Conservation (phyloP, 208 protist genomes). For the Leishmania lainsoni region DNA sequence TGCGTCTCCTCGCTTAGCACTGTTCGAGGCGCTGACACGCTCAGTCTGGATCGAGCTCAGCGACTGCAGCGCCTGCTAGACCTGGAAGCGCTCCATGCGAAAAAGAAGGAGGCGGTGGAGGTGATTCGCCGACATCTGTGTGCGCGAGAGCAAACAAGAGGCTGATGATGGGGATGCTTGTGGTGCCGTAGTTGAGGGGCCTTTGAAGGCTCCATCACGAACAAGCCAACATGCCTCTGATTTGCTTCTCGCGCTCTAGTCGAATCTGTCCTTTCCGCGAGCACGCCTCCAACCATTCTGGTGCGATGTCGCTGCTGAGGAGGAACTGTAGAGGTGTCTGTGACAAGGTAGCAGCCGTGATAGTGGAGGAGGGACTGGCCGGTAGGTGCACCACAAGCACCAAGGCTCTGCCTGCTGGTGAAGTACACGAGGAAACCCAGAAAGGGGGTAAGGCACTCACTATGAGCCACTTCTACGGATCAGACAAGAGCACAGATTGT, state of each 20-base stretch:
- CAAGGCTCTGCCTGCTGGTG: neutral
- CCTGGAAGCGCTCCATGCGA: slow-evolving; percentile 59
- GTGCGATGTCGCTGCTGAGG: neutral
- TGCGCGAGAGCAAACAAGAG: slow-evolving; percentile 1
- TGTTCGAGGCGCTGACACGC: neutral
- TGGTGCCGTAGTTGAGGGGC: neutral
- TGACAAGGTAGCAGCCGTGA: neutral
- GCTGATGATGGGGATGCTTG: neutral
- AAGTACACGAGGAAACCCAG: neutral
- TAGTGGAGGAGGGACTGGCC: neutral
- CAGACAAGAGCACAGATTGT: neutral
- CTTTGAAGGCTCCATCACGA: neutral
- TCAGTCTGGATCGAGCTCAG: slow-evolving; percentile 26
- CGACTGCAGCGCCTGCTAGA: slow-evolving; percentile 51
- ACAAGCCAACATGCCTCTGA: neutral
- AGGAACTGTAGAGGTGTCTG: neutral
- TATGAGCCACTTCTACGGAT: neutral
- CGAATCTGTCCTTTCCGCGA: neutral
- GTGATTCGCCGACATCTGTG: slow-evolving; percentile 55
- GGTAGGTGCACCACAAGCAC: neutral
- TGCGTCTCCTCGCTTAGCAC: neutral
- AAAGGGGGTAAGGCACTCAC: neutral
- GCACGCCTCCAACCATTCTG: neutral
- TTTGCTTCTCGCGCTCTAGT: no score
- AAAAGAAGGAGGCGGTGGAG: slow-evolving; percentile 52